Conservation (phyloP, 176 grass and related monocot genomes). For the Bromus sterilis region DNA sequence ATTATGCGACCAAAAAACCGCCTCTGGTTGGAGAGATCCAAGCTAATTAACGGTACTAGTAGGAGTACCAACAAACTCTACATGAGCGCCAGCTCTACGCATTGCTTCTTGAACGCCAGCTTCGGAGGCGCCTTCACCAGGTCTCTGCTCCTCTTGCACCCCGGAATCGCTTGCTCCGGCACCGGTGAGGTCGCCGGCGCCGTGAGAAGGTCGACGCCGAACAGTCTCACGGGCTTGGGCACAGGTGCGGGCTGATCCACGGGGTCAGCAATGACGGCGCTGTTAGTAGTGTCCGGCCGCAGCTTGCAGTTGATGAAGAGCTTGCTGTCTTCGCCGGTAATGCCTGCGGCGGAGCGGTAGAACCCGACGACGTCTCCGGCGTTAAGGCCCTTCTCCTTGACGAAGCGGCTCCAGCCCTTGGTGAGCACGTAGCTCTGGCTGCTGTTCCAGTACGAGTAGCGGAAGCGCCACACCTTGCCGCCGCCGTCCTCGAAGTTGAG, state of each 20-base stretch:
- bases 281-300: neutral
- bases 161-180: neutral
- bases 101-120: conserved; percentile 61
- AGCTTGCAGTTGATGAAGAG: conserved; percentile 67
- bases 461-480: conserved; percentile 82
- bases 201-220: conserved; percentile 61
- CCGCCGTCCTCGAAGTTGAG: conserved; percentile 81
- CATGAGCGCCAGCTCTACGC: conserved; percentile 40
- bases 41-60: too few relatives aligned
- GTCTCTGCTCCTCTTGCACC: conserved; percentile 40
- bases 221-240: conserved; percentile 39
- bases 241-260: neutral
- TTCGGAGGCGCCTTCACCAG: conserved; percentile 6
- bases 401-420: conserved; percentile 95
- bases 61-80: neutral
- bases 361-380: conserved; percentile 74
- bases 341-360: conserved; percentile 20
- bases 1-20: conserved; percentile 4
- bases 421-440: conserved; percentile 99
- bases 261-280: neutral
- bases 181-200: neutral
- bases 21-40: neutral
- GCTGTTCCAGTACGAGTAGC: conserved; percentile 99
- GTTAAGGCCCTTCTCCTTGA: conserved; percentile 75
- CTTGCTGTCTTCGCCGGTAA: conserved; percentile 17